A percentile compares a stretch with the other conserved stretches of the same genome.
Evolutionary conservation across 352 stramenopile species (phyloP).

Genomic region (Lagenidium giganteum): DNA sequence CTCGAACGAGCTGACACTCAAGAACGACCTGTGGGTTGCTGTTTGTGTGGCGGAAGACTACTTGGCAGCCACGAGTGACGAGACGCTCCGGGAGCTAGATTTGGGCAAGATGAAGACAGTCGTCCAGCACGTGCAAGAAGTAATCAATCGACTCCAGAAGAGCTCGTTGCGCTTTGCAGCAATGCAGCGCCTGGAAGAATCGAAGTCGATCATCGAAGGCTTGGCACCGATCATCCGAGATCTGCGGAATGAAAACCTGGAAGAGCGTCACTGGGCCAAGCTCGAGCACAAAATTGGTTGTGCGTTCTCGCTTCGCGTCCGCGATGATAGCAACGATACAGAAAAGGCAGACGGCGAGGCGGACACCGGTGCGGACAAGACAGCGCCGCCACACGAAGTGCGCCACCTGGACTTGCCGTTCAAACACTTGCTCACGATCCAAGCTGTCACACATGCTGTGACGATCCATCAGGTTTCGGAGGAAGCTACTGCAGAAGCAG

Average conservation of each 20-base stretch:
- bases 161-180: conserved; percentile 2
- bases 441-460: conserved; percentile 20
- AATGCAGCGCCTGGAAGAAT: conserved; percentile 21
- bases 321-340: background rate
- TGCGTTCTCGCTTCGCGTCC: conserved; percentile 9
- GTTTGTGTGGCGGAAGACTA: conserved; percentile 34
- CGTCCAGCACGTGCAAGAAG: conserved; percentile 2
- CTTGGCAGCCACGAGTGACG: conserved; percentile 16
- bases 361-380: background rate
- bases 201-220: conserved; percentile 26
- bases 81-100: conserved; percentile 28
- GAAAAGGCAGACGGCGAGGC: background rate
- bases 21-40: conserved; percentile 34
- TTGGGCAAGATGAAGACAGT: conserved; percentile 27
- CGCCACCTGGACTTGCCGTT: conserved; percentile 21
- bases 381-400: background rate
- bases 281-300: conserved; percentile 49
- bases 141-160: conserved; percentile 5
- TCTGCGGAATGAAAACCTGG: conserved; percentile 33
- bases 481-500: conserved; percentile 47
- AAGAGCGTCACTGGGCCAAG: conserved; percentile 50
- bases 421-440: conserved; percentile 27
- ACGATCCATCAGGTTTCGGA: conserved; percentile 42
- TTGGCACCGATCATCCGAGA: conserved; percentile 35
- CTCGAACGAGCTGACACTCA: conserved; percentile 22